Conservation (phyloP, 2,329 filamentous ascomycete genomes). For the Byssochlamys sp. region DNA sequence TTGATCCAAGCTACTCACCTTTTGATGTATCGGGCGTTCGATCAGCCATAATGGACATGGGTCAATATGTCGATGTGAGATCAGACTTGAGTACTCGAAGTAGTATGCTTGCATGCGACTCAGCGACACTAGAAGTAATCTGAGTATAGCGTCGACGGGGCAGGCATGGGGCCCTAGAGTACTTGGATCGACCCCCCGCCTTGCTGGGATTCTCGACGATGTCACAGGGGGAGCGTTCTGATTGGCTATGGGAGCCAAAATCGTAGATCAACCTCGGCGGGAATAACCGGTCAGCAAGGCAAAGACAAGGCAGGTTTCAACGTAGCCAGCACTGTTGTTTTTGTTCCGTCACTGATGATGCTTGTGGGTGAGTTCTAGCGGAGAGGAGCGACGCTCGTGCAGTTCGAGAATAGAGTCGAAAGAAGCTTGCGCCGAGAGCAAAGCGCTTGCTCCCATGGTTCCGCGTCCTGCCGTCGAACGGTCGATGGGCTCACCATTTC, state of each 20-base stretch:
- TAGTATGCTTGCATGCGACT: neutral
- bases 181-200: neutral
- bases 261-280: neutral
- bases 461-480: neutral
- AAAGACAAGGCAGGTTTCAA: neutral
- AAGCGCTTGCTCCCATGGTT: neutral
- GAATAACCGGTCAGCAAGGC: neutral
- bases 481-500: neutral
- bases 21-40: neutral
- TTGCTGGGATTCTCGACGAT: neutral
- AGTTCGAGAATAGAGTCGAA: neutral
- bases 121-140: neutral
- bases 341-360: neutral
- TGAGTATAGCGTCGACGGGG: neutral
- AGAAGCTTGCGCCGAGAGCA: neutral
- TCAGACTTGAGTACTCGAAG: neutral
- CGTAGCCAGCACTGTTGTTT: neutral
- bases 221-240: neutral
- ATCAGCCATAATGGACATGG: neutral
- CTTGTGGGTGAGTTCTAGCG: neutral
- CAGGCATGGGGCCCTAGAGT: constrained; percentile 5
- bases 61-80: neutral
- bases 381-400: constrained; percentile 6
- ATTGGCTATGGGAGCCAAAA: neutral
- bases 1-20: neutral